phyloP scores from a whole-genome alignment of 83 land plant species.

The Thuja plicata region DNA sequence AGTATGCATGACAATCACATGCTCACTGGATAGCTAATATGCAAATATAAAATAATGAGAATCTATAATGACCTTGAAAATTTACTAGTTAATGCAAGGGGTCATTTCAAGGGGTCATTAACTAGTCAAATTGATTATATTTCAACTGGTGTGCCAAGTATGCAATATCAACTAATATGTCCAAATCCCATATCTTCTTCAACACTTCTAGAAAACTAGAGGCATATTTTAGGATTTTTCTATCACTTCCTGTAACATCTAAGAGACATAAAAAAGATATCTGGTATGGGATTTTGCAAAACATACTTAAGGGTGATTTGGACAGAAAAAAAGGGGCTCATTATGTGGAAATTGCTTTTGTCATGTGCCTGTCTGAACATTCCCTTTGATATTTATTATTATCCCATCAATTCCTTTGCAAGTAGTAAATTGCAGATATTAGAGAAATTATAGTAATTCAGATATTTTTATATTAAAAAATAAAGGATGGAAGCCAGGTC shows the following conservation, averaged over 20 bases:
- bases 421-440: too few species aligned
- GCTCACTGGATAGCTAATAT: too few species aligned
- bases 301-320: not conserved
- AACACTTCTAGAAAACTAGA: not conserved
- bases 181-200: not conserved
- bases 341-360: too few species aligned
- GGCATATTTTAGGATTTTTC: not conserved
- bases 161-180: not conserved
- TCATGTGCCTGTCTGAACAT: too few species aligned
- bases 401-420: too few species aligned
- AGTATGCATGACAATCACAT: not conserved
- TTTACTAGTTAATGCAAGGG: not conserved
- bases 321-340: not conserved
- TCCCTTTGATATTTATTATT: too few species aligned
- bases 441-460: too few species aligned
- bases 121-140: not conserved
- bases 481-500: too few species aligned
- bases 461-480: too few species aligned
- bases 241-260: not conserved
- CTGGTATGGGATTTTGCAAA: not conserved
- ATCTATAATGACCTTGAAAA: not conserved
- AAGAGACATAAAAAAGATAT: not conserved
- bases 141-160: not conserved
- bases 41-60: not conserved
- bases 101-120: not conserved